Conservation (phyloP, 164 flowering plant species). For the Tetracentron sinense region DNA sequence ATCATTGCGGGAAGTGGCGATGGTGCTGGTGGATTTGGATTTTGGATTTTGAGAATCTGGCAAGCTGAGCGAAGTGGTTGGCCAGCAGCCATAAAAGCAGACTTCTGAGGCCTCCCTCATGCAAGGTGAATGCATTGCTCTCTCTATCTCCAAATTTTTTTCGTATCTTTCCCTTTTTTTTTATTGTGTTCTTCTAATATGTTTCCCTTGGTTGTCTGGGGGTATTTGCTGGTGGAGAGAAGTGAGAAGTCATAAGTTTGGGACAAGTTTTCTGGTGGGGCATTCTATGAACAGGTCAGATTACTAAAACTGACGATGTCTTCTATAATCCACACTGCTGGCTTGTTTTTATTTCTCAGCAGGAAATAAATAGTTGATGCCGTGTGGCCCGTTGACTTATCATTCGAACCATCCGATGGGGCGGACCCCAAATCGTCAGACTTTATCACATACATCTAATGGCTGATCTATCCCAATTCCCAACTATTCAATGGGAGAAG, state of each 20-base stretch:
- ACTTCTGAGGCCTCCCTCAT: constrained; percentile 37
- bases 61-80: constrained; percentile 30
- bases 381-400: background rate
- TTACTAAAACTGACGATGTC: constrained; percentile 5
- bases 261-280: constrained; percentile 17
- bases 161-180: background rate
- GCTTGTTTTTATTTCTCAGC: too few relatives aligned
- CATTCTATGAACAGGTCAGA: constrained; percentile 15
- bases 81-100: constrained; percentile 57
- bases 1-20: constrained; percentile 39
- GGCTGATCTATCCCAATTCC: too few relatives aligned
- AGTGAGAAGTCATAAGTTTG: background rate
- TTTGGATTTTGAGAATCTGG: constrained; percentile 22
- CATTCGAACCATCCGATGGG: constrained; percentile 1
- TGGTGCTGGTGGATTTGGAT: constrained; percentile 23
- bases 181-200: background rate
- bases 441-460: too few relatives aligned
- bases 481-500: too few relatives aligned
- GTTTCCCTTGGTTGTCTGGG: constrained; percentile 3
- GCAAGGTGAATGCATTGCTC: constrained; percentile 48
- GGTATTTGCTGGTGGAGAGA: constrained; percentile 12
- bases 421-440: too few relatives aligned
- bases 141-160: constrained; percentile 9
- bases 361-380: too few relatives aligned
- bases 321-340: background rate